Evolutionary conservation across 805 yeast species (phyloP), one percentile per base, ranked within the genome.

Genomic region (Metschnikowia hibisci): DNA sequence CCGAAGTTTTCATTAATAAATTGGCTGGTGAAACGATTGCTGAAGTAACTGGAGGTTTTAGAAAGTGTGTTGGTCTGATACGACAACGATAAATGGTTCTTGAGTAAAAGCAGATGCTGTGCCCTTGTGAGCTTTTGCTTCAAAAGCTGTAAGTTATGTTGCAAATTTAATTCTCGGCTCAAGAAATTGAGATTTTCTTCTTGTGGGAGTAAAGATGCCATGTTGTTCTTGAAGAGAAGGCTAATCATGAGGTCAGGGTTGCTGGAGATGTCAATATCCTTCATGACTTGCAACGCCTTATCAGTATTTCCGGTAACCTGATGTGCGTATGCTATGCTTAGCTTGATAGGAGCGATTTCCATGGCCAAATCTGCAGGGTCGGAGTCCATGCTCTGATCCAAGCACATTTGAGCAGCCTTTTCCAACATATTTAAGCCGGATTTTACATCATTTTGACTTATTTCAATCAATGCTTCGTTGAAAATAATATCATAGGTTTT

Each of bases 301-400:
- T 23, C 18, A 3, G 22, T 10, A 10, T 37, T 30, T 13, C 52
- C 53, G 3, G 42, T 46, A 6, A 51, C 27, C 37, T 70, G 73
- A 41, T 76, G 62, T 14, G 77, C 74, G 52, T 74, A 82, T 2
- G 86, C 82, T 25, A 74, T 75, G 50, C 84, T 84, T 34, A 81
- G 58, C 45, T 72, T 60, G 15, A 82, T 82, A 18, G 91, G 84
- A 25, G 76, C 68, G n/a, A 78, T 55, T 54, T 82, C 87, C 32
- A 61, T 53, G 4, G 64, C 56, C 39, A 71, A 63, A 45, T 81
- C 86, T 7, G 69, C 74, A 6, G 62, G 66, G 30, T 46, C 38
- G 6, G 47, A 22, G 20, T 70, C 77, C n/a, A 54, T 47, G 42
- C 67, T 60, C 16, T 64, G 68, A 3, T 47, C 52, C 33, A 57